Base-by-base conservation (phyloP, 2,329 filamentous ascomycete species). In the Gnomoniopsis sp. region DNA sequence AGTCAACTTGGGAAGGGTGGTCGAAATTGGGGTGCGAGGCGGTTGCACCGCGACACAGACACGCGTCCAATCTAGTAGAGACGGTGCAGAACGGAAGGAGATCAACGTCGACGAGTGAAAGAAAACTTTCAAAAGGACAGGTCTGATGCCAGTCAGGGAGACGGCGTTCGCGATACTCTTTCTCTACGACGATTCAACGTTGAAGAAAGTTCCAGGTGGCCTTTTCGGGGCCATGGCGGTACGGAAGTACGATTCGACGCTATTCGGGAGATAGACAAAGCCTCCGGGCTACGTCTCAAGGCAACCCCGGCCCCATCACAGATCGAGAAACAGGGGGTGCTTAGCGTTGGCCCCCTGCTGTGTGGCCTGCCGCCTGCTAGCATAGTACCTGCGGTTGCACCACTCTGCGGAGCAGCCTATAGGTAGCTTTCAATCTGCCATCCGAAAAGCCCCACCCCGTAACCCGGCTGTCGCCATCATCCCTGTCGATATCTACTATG, bases 181-280 rank as follows among this genome's bases (percentile, higher is more conserved):
- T 26, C 11, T 47, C 15, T 4, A 41, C n/a, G n/a, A n/a, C n/a
- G 17, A 41, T 47, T 43, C 3, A 19, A 54, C 47, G 26, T 54
- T 26, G 43, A 54, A 36, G 36, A 41, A 41, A 41, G 36, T 41
- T 41, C 36, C 36, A 54, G 41, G 22, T 54, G 52, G 52, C 52
- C 52, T 54, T 38, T 54, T 54, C 33, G 21, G 8, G 26, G 43
- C 43, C 17, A 46, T 46, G 43, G 21, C 36, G 26, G 26, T 30
- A 30, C 26, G 26, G 26, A 30, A 30, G 26, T 41, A n/a, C 36
- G 7, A 41, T 41, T 41, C 36, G 36, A 41, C 36, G 12, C 36
- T 41, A 41, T 41, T 41, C 44, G 21, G 19, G 19, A 21, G n/a
- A 47, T 12, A 23, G 12, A 23, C 8, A 12, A 23, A 23, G 21